These are phyloP conservation scores for Hypoxylon sp. DNA, from an alignment of 2,329 filamentous ascomycete genomes.

Conservation along the genomic window DNA sequence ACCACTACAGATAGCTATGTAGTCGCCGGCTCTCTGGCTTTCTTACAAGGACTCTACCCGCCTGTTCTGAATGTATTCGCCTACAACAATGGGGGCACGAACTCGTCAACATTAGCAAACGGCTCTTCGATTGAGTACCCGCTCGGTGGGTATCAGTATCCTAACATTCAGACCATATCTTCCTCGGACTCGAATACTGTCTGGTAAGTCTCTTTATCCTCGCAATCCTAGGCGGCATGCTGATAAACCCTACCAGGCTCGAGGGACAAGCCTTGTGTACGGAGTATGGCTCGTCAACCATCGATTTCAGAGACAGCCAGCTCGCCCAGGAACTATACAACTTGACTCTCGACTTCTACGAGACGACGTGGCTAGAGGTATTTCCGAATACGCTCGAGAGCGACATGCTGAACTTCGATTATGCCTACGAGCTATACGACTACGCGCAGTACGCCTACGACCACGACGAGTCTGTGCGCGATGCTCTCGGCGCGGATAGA, in stretches of 20 bases:
- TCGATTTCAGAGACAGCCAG: slow-evolving; percentile 22
- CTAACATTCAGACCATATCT: slow-evolving; percentile 70
- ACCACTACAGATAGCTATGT: slow-evolving; percentile 61
- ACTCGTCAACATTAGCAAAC: slow-evolving; percentile 67
- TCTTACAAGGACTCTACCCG: slow-evolving; percentile 88
- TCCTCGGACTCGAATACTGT: slow-evolving; percentile 58
- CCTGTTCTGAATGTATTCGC: slow-evolving; percentile 63
- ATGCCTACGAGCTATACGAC: slow-evolving; percentile 67
- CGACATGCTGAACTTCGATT: slow-evolving; percentile 56
- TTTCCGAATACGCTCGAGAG: slow-evolving; percentile 55
- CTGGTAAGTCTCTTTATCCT: slow-evolving; percentile 55
- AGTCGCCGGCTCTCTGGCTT: slow-evolving; percentile 77
- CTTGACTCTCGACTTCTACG: slow-evolving; percentile 55
- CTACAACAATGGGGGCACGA: slow-evolving; percentile 50
- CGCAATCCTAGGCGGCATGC: not conserved
- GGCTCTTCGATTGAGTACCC: slow-evolving; percentile 72
- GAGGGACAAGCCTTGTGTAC: slow-evolving; percentile 36
- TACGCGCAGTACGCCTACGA: slow-evolving; percentile 65
- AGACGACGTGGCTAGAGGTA: slow-evolving; percentile 53
- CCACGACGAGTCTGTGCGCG: slow-evolving; percentile 61
- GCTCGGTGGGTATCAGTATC: slow-evolving; percentile 83
- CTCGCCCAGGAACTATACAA: slow-evolving; percentile 40
- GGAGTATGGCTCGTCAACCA: slow-evolving; percentile 33
- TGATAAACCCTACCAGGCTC: slow-evolving; percentile 30
- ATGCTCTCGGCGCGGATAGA: slow-evolving; percentile 55